phyloP scores from a whole-genome alignment of 176 grass and related monocot genomes.

The Phyllostachys edulis region DNA sequence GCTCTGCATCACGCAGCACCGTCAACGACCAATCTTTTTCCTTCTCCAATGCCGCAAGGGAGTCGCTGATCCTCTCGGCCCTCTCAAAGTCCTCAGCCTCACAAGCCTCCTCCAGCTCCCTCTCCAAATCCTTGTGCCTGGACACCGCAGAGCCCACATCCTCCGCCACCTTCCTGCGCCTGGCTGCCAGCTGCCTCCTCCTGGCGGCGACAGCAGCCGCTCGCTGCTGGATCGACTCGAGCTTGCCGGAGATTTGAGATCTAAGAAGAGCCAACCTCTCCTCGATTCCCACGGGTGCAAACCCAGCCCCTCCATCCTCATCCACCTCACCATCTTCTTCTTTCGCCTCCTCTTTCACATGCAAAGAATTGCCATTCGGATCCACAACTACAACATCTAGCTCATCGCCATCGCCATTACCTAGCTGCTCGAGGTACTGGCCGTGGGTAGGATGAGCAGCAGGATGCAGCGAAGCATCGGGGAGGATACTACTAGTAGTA shows the following conservation, averaged over 20 bases:
- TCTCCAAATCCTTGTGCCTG: constrained; percentile 83
- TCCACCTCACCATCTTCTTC: background rate
- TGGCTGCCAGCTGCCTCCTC: constrained; percentile 68
- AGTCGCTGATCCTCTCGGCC: constrained; percentile 77
- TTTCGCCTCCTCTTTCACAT: constrained; percentile 27
- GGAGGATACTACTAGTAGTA: constrained; percentile 4
- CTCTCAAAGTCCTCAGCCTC: constrained; percentile 87
- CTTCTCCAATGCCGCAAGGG: constrained; percentile 56
- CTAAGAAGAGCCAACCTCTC: constrained; percentile 63
- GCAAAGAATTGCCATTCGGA: constrained; percentile 14
- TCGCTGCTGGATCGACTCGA: constrained; percentile 55
- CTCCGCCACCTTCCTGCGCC: constrained; percentile 56
- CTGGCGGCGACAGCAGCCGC: constrained; percentile 41
- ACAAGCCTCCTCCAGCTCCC: constrained; percentile 82
- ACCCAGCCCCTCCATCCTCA: background rate
- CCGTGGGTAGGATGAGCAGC: background rate
- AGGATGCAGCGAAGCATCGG: constrained; percentile 20
- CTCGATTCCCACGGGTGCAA: constrained; percentile 34
- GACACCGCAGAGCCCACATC: constrained; percentile 31
- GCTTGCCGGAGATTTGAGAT: constrained; percentile 61
- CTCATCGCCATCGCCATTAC: background rate
- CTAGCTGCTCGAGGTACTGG: background rate
- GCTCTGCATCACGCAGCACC: constrained; percentile 55
- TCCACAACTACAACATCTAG: background rate
- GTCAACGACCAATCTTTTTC: constrained; percentile 58